These are phyloP conservation scores for Polyporus arcularius DNA, from an alignment of 768 basidiomycete species.

Conservation along the genomic window DNA sequence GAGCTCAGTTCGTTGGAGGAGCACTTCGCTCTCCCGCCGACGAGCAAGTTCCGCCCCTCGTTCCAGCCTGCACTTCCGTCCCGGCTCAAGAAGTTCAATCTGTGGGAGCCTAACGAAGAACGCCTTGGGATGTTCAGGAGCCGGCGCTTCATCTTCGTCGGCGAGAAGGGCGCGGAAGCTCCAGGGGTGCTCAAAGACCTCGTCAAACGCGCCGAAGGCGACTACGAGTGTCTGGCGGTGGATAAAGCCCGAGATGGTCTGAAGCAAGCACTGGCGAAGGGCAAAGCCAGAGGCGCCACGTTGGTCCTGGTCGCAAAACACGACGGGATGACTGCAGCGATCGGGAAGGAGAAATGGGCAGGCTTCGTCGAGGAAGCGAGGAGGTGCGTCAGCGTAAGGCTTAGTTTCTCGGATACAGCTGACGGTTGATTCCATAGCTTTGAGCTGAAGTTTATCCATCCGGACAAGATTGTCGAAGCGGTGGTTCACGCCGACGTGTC, in stretches of 20 bases:
- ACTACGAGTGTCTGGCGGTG: slow-evolving; percentile 64
- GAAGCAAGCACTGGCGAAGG: slow-evolving; percentile 52
- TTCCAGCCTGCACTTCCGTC: slow-evolving; percentile 54
- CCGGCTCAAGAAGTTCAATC: slow-evolving; percentile 48
- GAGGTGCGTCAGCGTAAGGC: slow-evolving; percentile 37
- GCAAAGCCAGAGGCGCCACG: slow-evolving; percentile 44
- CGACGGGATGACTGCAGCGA: slow-evolving; percentile 45
- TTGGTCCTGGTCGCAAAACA: slow-evolving; percentile 56
- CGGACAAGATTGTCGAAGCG: slow-evolving; percentile 54
- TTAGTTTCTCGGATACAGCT: not conserved
- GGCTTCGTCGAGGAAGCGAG: slow-evolving; percentile 52
- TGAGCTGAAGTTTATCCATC: slow-evolving; percentile 44
- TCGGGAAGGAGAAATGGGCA: slow-evolving; percentile 58
- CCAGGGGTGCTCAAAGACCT: slow-evolving; percentile 54
- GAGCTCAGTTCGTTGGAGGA: slow-evolving; percentile 45
- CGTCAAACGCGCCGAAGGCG: slow-evolving; percentile 56
- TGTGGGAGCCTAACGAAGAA: slow-evolving; percentile 72
- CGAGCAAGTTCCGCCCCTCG: slow-evolving; percentile 57
- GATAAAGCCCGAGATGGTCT: slow-evolving; percentile 50
- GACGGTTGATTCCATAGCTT: slow-evolving; percentile 30
- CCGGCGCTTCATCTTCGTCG: slow-evolving; percentile 61
- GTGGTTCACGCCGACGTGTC: slow-evolving; percentile 41
- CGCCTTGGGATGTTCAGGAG: slow-evolving; percentile 54
- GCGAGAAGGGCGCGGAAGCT: slow-evolving; percentile 53
- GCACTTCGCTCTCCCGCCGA: slow-evolving; percentile 49